A percentile compares a stretch with the other conserved stretches of the same genome.
Evolutionary conservation across 495 filamentous ascomycete species (phyloP).

Genomic region (Talaromyces proteolyticus): DNA sequence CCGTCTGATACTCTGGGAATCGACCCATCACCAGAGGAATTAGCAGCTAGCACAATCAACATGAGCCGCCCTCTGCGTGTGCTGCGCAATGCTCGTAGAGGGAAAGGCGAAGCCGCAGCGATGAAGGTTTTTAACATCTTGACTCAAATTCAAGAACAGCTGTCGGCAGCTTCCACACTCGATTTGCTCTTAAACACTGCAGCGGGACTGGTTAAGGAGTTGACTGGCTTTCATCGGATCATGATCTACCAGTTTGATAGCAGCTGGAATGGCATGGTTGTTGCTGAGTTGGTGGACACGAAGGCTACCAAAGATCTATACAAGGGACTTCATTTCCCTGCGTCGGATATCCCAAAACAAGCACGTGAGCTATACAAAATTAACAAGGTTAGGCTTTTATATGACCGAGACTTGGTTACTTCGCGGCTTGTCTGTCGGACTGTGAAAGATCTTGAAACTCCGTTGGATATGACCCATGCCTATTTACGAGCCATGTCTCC

Average conservation of each 20-base stretch:
- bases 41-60: slow-evolving; percentile 53
- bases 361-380: slow-evolving; percentile 75
- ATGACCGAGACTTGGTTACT: slow-evolving; percentile 37
- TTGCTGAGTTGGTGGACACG: slow-evolving; percentile 81
- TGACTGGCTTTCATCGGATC: slow-evolving; percentile 89
- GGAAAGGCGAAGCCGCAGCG: slow-evolving; percentile 76
- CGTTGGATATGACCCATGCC: slow-evolving; percentile 78
- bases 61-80: slow-evolving; percentile 73
- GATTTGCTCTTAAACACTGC: slow-evolving; percentile 42
- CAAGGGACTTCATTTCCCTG: slow-evolving; percentile 86
- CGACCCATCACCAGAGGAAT: slow-evolving; percentile 65
- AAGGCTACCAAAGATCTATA: slow-evolving; percentile 78
- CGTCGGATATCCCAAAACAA: slow-evolving; percentile 73
- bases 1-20: slow-evolving; percentile 71
- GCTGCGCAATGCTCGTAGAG: slow-evolving; percentile 68
- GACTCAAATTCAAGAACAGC: slow-evolving; percentile 78
- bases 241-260: slow-evolving; percentile 93
- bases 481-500: slow-evolving; percentile 90
- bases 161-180: slow-evolving; percentile 60
- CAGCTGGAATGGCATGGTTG: slow-evolving; percentile 50
- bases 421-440: slow-evolving; percentile 80
- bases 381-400: slow-evolving; percentile 37
- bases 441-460: slow-evolving; percentile 65
- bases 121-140: slow-evolving; percentile 96
- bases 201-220: slow-evolving; percentile 58